These are phyloP conservation scores for Silene uniflora DNA, from an alignment of 148 eudicot genomes.

Conservation along the genomic window DNA sequence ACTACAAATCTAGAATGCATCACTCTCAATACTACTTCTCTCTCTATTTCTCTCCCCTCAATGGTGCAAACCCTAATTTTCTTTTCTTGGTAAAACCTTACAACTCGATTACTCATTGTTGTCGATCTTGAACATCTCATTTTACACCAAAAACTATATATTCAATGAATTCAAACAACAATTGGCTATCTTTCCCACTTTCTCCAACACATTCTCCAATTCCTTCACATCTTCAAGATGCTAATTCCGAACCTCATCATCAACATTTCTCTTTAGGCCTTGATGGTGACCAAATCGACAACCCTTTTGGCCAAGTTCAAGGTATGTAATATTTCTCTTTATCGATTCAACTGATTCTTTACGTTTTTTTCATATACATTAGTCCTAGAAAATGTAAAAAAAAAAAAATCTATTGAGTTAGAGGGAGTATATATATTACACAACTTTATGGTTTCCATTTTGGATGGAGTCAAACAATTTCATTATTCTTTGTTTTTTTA, in stretches of 20 bases:
- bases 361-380: no score
- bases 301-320: constrained; percentile 22
- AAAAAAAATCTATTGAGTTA: no score
- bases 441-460: not conserved
- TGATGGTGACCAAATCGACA: constrained; percentile 10
- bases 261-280: constrained; percentile 17
- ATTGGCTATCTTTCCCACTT: constrained; percentile 93
- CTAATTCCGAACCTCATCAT: constrained; percentile 9
- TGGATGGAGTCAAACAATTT: not conserved
- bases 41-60: constrained; percentile 8
- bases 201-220: constrained; percentile 75
- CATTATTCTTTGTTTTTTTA: not conserved
- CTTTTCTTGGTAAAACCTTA: not conserved
- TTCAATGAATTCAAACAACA: constrained; percentile 84
- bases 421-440: no score
- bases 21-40: not conserved
- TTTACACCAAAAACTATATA: no score
- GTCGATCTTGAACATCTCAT: not conserved
- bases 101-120: not conserved
- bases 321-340: not conserved
- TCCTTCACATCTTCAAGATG: constrained; percentile 42
- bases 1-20: constrained; percentile 8
- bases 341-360: not conserved
- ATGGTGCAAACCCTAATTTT: constrained; percentile 21
- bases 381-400: no score